These are phyloP conservation scores for Phytomonas francai DNA, from an alignment of 208 protist species.

Conservation along the genomic window DNA sequence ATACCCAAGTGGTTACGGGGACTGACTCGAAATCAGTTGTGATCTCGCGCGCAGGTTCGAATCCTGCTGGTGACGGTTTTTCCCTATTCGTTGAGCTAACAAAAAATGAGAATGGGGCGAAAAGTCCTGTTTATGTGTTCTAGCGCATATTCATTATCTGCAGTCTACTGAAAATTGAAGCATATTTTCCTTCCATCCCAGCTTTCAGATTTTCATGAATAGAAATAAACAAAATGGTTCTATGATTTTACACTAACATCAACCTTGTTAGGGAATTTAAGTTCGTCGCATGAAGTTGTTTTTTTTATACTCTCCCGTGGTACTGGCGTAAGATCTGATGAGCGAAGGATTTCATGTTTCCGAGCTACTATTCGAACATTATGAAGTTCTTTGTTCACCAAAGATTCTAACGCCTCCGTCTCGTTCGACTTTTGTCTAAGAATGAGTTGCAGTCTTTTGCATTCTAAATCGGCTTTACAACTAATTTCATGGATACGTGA, in stretches of 20 bases:
- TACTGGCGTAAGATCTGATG: background rate
- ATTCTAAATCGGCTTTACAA: constrained; percentile 55
- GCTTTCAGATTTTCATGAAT: background rate
- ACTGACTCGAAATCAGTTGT: constrained; percentile 84
- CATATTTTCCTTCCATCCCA: background rate
- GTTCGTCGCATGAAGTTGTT: background rate
- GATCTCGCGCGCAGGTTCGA: constrained; percentile 87
- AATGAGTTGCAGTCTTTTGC: constrained; percentile 48
- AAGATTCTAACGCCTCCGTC: constrained; percentile 43
- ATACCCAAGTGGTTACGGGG: constrained; percentile 89
- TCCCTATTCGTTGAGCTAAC: background rate
- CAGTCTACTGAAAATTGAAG: background rate
- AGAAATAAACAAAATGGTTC: background rate
- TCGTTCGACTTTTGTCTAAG: constrained; percentile 60
- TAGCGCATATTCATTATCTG: background rate
- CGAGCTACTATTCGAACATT: constrained; percentile 52
- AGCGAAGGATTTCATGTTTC: constrained; percentile 27
- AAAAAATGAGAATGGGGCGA: background rate
- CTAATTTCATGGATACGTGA: constrained; percentile 29
- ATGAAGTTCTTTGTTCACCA: constrained; percentile 71
- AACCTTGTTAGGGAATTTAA: background rate
- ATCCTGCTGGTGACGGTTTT: constrained; percentile 70
- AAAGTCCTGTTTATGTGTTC: background rate
- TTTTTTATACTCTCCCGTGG: background rate
- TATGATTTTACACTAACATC: background rate